These are phyloP conservation scores for Trichocomaceae sp. DNA, from an alignment of 2,329 filamentous ascomycete species.

Conservation along the genomic window DNA sequence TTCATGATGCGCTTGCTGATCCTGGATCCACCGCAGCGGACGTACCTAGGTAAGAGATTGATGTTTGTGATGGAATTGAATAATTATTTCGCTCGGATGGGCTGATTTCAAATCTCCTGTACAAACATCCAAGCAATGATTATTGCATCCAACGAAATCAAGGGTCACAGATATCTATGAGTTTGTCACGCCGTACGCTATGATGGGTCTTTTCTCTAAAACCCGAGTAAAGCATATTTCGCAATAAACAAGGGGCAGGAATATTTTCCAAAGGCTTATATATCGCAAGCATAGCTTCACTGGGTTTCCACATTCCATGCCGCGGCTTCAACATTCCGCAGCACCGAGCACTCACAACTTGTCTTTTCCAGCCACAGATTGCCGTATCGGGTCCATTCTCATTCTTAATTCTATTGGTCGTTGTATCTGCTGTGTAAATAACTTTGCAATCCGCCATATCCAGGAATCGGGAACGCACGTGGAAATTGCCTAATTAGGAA, in stretches of 20 bases:
- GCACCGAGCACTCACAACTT: not conserved
- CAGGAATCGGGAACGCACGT: not conserved
- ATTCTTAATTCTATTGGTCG: not conserved
- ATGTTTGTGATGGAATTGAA: not conserved
- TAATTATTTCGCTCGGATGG: not conserved
- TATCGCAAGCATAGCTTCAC: not conserved
- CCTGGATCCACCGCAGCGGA: not conserved
- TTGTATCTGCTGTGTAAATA: not conserved
- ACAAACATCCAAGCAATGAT: too few relatives aligned
- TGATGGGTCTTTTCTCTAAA: too few relatives aligned
- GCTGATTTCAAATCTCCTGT: not conserved
- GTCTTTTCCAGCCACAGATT: not conserved
- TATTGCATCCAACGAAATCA: too few relatives aligned
- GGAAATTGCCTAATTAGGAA: not conserved
- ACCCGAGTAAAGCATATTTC: not conserved
- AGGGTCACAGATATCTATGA: too few relatives aligned
- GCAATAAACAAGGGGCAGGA: not conserved
- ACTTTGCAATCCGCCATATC: not conserved
- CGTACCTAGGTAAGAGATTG: not conserved
- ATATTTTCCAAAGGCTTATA: not conserved
- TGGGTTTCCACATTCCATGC: not conserved
- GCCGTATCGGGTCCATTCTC: not conserved
- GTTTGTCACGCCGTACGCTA: too few relatives aligned
- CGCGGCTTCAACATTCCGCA: conserved; percentile 6
- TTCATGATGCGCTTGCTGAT: not conserved